Evolutionary conservation across 176 grass and related monocot species (phyloP).

Genomic region (Elaeis guineensis): DNA sequence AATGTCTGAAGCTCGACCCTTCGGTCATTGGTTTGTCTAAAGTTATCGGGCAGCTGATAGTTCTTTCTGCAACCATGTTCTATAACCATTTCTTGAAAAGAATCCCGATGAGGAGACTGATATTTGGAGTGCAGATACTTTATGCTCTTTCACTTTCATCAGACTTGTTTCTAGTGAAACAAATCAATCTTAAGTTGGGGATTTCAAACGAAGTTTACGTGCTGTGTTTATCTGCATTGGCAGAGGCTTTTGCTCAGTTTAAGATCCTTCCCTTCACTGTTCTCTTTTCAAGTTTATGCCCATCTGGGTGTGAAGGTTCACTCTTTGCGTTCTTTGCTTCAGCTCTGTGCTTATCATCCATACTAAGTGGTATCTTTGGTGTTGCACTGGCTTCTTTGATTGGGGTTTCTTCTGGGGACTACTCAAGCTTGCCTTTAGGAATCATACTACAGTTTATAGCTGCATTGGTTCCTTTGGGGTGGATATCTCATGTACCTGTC

Average conservation of each 20-base stretch:
- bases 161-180: constrained; percentile 68
- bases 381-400: constrained; percentile 56
- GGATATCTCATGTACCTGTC: constrained; percentile 53
- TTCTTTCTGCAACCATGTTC: constrained; percentile 53
- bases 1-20: constrained; percentile 64
- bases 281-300: constrained; percentile 62
- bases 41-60: constrained; percentile 72
- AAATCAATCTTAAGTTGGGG: constrained; percentile 57
- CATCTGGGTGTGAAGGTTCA: constrained; percentile 61
- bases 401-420: constrained; percentile 50
- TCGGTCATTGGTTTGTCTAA: constrained; percentile 75
- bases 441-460: constrained; percentile 67
- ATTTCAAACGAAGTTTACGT: constrained; percentile 69
- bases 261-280: constrained; percentile 76
- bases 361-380: constrained; percentile 58
- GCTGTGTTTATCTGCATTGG: constrained; percentile 59
- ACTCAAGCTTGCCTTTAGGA: constrained; percentile 52
- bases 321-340: constrained; percentile 86
- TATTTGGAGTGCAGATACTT: constrained; percentile 42
- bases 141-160: constrained; percentile 61
- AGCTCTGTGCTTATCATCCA: constrained; percentile 63
- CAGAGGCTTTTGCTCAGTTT: constrained; percentile 85
- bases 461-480: constrained; percentile 64
- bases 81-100: constrained; percentile 53
- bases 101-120: constrained; percentile 48